Conservation (phyloP, 164 flowering plant species). For the Sextonia rubra region DNA sequence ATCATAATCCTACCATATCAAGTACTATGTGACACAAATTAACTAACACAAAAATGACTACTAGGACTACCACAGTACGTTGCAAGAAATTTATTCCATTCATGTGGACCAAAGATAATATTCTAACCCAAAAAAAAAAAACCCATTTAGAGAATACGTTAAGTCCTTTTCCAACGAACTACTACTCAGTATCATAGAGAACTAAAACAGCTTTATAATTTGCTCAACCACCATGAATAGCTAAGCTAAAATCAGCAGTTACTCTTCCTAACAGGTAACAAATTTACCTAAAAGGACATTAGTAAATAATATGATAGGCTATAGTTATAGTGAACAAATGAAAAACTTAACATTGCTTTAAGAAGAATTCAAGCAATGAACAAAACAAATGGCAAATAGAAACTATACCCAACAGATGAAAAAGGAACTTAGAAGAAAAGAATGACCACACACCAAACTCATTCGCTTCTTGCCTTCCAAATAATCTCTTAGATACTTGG, state of each 20-base stretch:
- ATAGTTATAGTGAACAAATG: not conserved
- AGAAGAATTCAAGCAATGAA: not conserved
- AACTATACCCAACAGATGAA: too few species aligned
- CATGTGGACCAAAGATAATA: not conserved
- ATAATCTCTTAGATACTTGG: constrained; percentile 77
- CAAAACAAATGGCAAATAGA: too few species aligned
- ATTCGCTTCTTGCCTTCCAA: constrained; percentile 88
- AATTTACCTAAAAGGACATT: too few species aligned
- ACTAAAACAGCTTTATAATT: too few species aligned
- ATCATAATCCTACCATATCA: too few species aligned
- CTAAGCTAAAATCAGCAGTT: not conserved
- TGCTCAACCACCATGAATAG: not conserved
- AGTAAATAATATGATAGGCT: too few species aligned
- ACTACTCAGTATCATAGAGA: not conserved
- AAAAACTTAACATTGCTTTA: not conserved
- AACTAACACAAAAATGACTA: too few species aligned
- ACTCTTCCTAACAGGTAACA: too few species aligned
- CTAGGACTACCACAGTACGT: too few species aligned
- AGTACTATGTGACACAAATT: too few species aligned
- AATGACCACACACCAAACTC: constrained; percentile 55
- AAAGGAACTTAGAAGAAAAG: not conserved
- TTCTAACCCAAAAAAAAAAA: not conserved
- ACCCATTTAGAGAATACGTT: not conserved
- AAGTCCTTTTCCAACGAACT: not conserved
- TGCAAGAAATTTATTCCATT: not conserved